These are phyloP conservation scores for Ministeria vibrans DNA, from an alignment of 78 protist genomes.

Conservation along the genomic window DNA sequence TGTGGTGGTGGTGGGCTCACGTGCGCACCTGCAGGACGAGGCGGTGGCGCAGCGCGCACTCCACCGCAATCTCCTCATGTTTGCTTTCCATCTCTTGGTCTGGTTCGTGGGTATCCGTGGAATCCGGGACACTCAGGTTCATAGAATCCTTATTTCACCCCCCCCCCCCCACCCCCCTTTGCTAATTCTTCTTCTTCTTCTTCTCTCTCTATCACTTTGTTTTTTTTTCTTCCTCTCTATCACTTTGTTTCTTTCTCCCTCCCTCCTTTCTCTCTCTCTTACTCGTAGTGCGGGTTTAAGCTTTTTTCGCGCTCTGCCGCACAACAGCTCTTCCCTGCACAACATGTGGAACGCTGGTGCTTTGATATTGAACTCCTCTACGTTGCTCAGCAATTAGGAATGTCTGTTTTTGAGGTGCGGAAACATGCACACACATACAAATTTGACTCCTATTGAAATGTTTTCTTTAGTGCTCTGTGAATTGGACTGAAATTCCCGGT, in stretches of 20 bases:
- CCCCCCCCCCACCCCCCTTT: not conserved
- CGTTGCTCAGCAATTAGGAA: slow-evolving; percentile 14
- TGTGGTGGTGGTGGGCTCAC: no score
- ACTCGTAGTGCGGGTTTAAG: slow-evolving; percentile 67
- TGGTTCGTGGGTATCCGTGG: not conserved
- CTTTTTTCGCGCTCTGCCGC: slow-evolving; percentile 41
- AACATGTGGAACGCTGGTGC: slow-evolving; percentile 41
- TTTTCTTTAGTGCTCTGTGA: slow-evolving; percentile 15
- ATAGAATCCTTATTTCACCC: not conserved
- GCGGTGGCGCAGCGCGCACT: slow-evolving; percentile 20
- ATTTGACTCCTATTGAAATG: no score
- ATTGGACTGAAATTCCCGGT: slow-evolving; percentile 39
- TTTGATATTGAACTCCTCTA: slow-evolving; percentile 42
- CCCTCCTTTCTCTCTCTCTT: not conserved
- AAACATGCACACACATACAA: no score
- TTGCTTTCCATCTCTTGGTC: slow-evolving; percentile 40
- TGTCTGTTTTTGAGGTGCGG: slow-evolving; percentile 16
- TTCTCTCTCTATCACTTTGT: no score
- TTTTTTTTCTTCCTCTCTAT: not conserved
- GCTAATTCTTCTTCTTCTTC: not conserved
- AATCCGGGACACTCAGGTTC: slow-evolving; percentile 46
- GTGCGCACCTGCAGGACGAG: slow-evolving; percentile 32
- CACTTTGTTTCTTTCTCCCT: not conserved
- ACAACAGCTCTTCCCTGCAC: not conserved
- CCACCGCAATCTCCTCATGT: slow-evolving; percentile 32